Conservation (phyloP, 1,284 basidiomycete genomes). For the Irpex rosettiformis region DNA sequence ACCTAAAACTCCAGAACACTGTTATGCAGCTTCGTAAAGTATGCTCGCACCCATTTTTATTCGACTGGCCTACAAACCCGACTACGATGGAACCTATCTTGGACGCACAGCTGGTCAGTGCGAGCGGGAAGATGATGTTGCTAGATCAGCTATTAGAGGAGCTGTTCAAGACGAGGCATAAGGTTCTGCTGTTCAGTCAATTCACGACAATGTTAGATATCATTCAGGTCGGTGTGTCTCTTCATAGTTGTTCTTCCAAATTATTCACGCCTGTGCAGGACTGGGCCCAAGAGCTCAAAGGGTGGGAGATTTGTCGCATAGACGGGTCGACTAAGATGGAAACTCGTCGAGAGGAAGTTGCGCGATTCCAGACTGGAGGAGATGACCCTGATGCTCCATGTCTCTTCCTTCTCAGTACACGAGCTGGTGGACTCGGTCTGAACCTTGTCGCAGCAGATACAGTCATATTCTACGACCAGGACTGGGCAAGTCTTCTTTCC, state of each 20-base stretch:
- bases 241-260: not conserved
- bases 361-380: constrained; percentile 78
- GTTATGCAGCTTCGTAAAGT: constrained; percentile 96
- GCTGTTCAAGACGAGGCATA: constrained; percentile 81
- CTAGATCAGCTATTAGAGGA: constrained; percentile 85
- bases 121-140: constrained; percentile 96
- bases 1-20: constrained; percentile 88
- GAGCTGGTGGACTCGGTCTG: constrained; percentile 90
- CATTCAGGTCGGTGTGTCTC: constrained; percentile 61
- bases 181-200: constrained; percentile 92
- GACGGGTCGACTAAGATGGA: constrained; percentile 81
- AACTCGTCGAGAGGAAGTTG: constrained; percentile 85
- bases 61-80: constrained; percentile 83
- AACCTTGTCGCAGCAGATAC: constrained; percentile 94
- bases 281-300: constrained; percentile 83
- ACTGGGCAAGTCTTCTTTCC: constrained; percentile 65
- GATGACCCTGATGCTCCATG: constrained; percentile 62
- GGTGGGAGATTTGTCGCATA: constrained; percentile 83
- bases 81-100: constrained; percentile 56
- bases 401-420: constrained; percentile 89
- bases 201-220: constrained; percentile 97
- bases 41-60: constrained; percentile 91
- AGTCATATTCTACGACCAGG: constrained; percentile 93
- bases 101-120: constrained; percentile 77
- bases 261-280: constrained; percentile 45